Conservation (phyloP, 2,329 filamentous ascomycete species). For the Fusarium siculi region DNA sequence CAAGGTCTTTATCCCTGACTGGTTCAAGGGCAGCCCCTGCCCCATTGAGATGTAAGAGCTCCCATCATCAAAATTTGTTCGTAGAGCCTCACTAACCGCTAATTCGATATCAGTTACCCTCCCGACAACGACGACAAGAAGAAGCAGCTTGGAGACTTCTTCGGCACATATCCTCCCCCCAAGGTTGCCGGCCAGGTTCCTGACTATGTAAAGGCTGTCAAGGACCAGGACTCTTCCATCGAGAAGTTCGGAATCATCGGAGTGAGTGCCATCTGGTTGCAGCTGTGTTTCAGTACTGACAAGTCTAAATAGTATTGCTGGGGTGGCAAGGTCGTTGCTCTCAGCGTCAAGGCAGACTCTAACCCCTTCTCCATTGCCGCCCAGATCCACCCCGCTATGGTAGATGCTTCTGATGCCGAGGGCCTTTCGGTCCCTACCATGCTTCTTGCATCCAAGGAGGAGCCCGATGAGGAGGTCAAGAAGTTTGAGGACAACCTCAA, state of each 20-base stretch:
- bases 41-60: constrained; percentile 59
- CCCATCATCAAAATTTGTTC: not conserved
- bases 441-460: constrained; percentile 74
- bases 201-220: constrained; percentile 63
- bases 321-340: constrained; percentile 74
- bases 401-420: constrained; percentile 69
- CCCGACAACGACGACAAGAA: constrained; percentile 72
- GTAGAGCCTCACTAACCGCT: not conserved
- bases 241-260: constrained; percentile 71
- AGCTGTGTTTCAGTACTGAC: not conserved
- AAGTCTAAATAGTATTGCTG: constrained; percentile 66
- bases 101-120: constrained; percentile 60
- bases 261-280: constrained; percentile 50
- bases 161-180: constrained; percentile 61
- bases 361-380: constrained; percentile 67
- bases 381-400: constrained; percentile 69
- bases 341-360: constrained; percentile 59
- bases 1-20: constrained; percentile 91
- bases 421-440: constrained; percentile 70
- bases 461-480: constrained; percentile 65
- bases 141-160: constrained; percentile 67
- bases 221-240: constrained; percentile 63
- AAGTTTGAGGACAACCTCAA: constrained; percentile 65
- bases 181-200: constrained; percentile 62
- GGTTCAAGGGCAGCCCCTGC: constrained; percentile 80